Percentiles rank a stretch among this genome's conserved stretches.
phyloP scores from a whole-genome alignment of 345 rosid species.

The Jatropha curcas region DNA sequence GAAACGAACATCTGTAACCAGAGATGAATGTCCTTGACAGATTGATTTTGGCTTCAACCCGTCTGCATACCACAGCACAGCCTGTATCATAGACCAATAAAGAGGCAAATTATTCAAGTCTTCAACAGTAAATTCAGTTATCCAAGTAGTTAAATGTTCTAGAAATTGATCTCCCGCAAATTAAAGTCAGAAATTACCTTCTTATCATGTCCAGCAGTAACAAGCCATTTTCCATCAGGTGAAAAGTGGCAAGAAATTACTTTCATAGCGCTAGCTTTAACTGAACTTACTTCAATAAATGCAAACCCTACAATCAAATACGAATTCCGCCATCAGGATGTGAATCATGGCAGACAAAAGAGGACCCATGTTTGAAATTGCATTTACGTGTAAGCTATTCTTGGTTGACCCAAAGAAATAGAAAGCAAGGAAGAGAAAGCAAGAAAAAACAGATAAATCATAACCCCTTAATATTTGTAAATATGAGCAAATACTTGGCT shows the following conservation, averaged over 20 bases:
- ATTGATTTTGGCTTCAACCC: constrained; percentile 61
- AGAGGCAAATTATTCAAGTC: not conserved
- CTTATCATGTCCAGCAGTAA: constrained; percentile 94
- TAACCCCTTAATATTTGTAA: not conserved
- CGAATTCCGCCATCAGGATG: not conserved
- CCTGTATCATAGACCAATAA: constrained; percentile 45
- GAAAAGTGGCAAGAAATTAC: constrained; percentile 84
- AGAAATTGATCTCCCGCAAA: not conserved
- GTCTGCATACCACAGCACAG: constrained; percentile 77
- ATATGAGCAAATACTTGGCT: not conserved
- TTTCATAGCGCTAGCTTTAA: constrained; percentile 74
- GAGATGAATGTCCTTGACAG: constrained; percentile 72
- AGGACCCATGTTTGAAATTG: not conserved
- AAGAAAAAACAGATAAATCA: not conserved
- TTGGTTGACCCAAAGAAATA: not conserved
- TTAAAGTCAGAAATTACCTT: constrained; percentile 48
- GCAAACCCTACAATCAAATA: constrained; percentile 53
- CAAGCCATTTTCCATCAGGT: constrained; percentile 88
- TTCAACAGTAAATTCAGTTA: not conserved
- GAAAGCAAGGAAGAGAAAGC: not conserved
- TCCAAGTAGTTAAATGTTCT: not conserved
- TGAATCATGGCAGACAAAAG: constrained; percentile 12
- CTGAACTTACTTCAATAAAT: constrained; percentile 61
- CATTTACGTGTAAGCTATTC: no score
- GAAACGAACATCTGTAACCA: constrained; percentile 89